phyloP scores from a whole-genome alignment of 257 asterid species.

The Solanum appendiculatum region DNA sequence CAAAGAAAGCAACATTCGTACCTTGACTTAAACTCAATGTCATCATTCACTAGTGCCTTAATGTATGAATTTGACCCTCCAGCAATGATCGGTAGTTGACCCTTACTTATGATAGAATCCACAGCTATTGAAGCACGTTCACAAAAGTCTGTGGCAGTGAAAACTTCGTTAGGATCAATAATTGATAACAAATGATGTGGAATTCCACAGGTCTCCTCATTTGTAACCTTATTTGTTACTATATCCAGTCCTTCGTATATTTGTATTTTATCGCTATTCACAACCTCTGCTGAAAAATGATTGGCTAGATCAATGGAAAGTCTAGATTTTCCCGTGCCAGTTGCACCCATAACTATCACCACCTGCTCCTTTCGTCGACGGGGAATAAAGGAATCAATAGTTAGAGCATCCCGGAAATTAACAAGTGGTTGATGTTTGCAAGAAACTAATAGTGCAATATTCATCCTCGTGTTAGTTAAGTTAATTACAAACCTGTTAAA shows the following conservation, averaged over 20 bases:
- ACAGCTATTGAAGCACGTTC: slow-evolving; percentile 36
- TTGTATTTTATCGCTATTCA: slow-evolving; percentile 82
- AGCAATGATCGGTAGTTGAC: slow-evolving; percentile 59
- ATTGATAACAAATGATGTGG: slow-evolving; percentile 67
- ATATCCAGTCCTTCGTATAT: slow-evolving; percentile 48
- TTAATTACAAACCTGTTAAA: not conserved
- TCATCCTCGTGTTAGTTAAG: not conserved
- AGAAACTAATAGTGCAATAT: slow-evolving; percentile 14
- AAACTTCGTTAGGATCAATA: slow-evolving; percentile 36
- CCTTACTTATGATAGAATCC: slow-evolving; percentile 27
- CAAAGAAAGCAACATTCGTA: slow-evolving; percentile 56
- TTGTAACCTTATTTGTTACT: slow-evolving; percentile 53
- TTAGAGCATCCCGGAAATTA: slow-evolving; percentile 45
- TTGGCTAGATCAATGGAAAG: slow-evolving; percentile 71
- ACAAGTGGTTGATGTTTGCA: slow-evolving; percentile 42
- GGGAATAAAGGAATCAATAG: slow-evolving; percentile 33
- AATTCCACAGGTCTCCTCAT: slow-evolving; percentile 45
- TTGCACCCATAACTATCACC: slow-evolving; percentile 70
- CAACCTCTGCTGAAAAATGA: slow-evolving; percentile 51
- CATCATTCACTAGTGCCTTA: slow-evolving; percentile 44
- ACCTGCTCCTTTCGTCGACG: slow-evolving; percentile 60
- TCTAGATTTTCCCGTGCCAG: slow-evolving; percentile 81
- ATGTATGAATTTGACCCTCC: slow-evolving; percentile 79
- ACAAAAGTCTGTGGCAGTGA: slow-evolving; percentile 49
- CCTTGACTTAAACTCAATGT: slow-evolving; percentile 27